Percentiles rank a stretch among this genome's conserved stretches.
Conservation (phyloP, 208 protist genomes). For the Trypanosoma avium region DNA sequence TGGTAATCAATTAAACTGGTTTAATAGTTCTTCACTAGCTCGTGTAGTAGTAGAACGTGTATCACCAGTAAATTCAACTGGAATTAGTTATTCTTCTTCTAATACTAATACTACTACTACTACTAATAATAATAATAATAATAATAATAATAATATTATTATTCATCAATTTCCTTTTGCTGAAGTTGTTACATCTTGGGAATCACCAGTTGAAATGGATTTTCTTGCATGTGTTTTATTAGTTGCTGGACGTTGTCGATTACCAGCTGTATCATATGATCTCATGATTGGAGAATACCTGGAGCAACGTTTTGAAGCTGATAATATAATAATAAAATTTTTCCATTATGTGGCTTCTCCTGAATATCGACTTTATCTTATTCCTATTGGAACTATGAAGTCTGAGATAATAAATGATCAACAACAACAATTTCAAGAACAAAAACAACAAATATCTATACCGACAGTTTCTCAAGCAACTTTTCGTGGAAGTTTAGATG, state of each 20-base stretch:
- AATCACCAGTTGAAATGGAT: slow-evolving; percentile 75
- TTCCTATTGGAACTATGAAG: slow-evolving; percentile 2
- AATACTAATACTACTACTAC: no score
- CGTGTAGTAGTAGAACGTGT: slow-evolving; percentile 22
- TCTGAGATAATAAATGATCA: no score
- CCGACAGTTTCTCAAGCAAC: no score
- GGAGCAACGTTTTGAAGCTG: slow-evolving; percentile 54
- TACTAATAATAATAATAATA: background rate
- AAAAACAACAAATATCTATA: no score
- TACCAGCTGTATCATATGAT: slow-evolving; percentile 36
- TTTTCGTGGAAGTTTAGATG: no score
- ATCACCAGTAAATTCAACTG: no score
- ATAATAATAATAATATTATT: slow-evolving; percentile 9
- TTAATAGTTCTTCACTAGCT: slow-evolving; percentile 19
- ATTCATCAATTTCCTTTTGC: slow-evolving; percentile 57
- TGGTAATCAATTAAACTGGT: slow-evolving; percentile 10
- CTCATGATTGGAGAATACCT: slow-evolving; percentile 49
- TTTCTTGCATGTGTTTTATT: slow-evolving; percentile 78
- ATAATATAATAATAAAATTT: slow-evolving; percentile 42
- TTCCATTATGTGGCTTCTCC: slow-evolving; percentile 42
- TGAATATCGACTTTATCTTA: slow-evolving; percentile 31
- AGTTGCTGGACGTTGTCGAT: slow-evolving; percentile 36
- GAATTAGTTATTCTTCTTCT: no score
- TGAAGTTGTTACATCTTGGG: slow-evolving; percentile 65
- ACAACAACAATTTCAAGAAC: background rate